Conservation (phyloP, 2,329 filamentous ascomycete genomes). For the Thielaviopsis populi region DNA sequence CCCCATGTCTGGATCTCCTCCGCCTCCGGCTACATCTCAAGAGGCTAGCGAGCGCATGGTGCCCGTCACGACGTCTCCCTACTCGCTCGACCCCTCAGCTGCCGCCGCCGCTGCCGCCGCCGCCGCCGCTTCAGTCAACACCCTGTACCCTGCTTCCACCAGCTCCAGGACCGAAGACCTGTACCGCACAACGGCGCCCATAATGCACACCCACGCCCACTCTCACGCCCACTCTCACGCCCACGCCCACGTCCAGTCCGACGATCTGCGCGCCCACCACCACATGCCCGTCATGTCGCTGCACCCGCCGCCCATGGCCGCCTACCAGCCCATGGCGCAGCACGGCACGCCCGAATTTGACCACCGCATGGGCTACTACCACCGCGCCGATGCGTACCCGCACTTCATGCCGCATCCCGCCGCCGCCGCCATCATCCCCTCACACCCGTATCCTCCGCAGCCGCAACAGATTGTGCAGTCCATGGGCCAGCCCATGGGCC, state of each 20-base stretch:
- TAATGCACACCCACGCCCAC: slow-evolving; percentile 19
- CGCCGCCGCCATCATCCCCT: slow-evolving; percentile 13
- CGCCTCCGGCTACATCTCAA: slow-evolving; percentile 43
- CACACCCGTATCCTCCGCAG: slow-evolving; percentile 6
- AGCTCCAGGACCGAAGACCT: slow-evolving; percentile 7
- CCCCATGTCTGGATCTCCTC: slow-evolving; percentile 58
- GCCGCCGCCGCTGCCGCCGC: slow-evolving; percentile 24
- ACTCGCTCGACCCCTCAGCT: neutral
- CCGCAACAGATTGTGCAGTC: slow-evolving; percentile 20
- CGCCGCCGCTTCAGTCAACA: slow-evolving; percentile 2
- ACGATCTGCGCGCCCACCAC: slow-evolving; percentile 21
- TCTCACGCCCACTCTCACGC: neutral
- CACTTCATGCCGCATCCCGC: slow-evolving; percentile 15
- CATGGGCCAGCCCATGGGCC: slow-evolving; percentile 22
- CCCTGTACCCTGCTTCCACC: slow-evolving; percentile 5
- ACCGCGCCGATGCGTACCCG: slow-evolving; percentile 25
- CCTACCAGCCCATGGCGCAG: slow-evolving; percentile 8
- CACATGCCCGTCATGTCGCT: slow-evolving; percentile 9
- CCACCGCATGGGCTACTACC: slow-evolving; percentile 28
- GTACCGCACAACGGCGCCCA: slow-evolving; percentile 19
- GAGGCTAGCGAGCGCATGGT: slow-evolving; percentile 42
- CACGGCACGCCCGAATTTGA: slow-evolving; percentile 21
- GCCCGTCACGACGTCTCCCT: slow-evolving; percentile 19
- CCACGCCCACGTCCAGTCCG: slow-evolving; percentile 20
- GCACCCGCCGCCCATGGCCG: slow-evolving; percentile 8